Evolutionary conservation across 164 flowering plant species (phyloP).

Genomic region (Santalum album): DNA sequence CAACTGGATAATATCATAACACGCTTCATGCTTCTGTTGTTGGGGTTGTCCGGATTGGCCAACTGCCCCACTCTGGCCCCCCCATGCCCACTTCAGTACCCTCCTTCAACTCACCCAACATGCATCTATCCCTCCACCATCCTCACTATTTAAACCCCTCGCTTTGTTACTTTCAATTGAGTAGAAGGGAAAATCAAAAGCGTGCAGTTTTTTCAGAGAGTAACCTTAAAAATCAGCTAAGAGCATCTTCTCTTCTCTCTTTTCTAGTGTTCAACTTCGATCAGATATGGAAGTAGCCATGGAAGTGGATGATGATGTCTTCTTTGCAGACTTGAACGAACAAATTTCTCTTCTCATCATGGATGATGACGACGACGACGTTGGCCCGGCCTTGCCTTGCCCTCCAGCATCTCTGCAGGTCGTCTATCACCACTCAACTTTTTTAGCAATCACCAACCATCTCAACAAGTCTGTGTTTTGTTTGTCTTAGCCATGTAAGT

Average conservation of each 20-base stretch:
- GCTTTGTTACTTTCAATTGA: neutral
- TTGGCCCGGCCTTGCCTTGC: slow-evolving; percentile 13
- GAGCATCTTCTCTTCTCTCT: neutral
- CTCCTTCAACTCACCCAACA: slow-evolving; percentile 10
- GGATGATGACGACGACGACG: slow-evolving; percentile 55
- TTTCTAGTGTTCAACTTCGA: neutral
- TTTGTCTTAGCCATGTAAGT: too few species aligned
- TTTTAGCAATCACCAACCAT: too few species aligned
- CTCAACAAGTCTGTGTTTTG: too few species aligned
- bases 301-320: slow-evolving; percentile 62
- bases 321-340: slow-evolving; percentile 71
- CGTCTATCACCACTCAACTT: neutral
- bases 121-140: neutral
- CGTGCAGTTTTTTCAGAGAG: neutral
- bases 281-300: slow-evolving; percentile 29
- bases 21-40: slow-evolving; percentile 35
- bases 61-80: slow-evolving; percentile 33
- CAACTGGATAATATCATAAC: slow-evolving; percentile 38
- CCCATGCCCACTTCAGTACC: slow-evolving; percentile 25
- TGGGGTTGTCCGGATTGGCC: slow-evolving; percentile 42
- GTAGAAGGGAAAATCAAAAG: slow-evolving; percentile 4
- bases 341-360: slow-evolving; percentile 70
- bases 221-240: neutral
- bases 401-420: slow-evolving; percentile 65
- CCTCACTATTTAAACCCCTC: slow-evolving; percentile 27